These are phyloP conservation scores for Fagopyrum esculentum DNA, from an alignment of 148 eudicot species.

Conservation along the genomic window DNA sequence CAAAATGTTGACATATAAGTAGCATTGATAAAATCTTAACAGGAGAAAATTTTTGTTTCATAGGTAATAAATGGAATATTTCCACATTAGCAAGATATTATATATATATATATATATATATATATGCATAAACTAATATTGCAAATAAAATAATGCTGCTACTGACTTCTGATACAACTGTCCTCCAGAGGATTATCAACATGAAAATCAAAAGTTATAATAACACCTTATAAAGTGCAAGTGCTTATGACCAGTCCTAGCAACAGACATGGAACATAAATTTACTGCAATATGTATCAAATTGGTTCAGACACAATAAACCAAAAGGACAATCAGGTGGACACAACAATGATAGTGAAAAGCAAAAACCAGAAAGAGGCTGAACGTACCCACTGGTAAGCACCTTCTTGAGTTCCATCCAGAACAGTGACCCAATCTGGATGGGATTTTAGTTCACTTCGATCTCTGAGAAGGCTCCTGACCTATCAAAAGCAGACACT, in stretches of 20 bases:
- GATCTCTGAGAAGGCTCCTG: slow-evolving; percentile 55
- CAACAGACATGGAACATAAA: neutral
- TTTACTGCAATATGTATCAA: neutral
- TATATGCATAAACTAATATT: neutral
- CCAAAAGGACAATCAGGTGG: neutral
- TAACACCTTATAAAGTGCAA: neutral
- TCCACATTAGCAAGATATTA: neutral
- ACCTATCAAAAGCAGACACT: slow-evolving; percentile 45
- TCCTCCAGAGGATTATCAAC: neutral
- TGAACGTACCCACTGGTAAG: slow-evolving; percentile 90
- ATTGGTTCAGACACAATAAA: neutral
- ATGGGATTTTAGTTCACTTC: slow-evolving; percentile 56
- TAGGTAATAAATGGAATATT: neutral
- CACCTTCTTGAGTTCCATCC: slow-evolving; percentile 98
- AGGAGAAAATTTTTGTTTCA: neutral
- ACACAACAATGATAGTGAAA: slow-evolving; percentile 1
- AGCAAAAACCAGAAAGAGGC: neutral
- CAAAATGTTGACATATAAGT: neutral
- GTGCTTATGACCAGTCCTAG: neutral
- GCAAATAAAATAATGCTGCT: neutral
- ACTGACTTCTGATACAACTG: neutral
- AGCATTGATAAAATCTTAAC: neutral
- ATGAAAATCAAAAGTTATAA: neutral
- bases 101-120: neutral
- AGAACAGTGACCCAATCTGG: slow-evolving; percentile 74